Conservation (phyloP, 2,329 filamentous ascomycete species). For the Teratosphaeria pseudoeucalypti region DNA sequence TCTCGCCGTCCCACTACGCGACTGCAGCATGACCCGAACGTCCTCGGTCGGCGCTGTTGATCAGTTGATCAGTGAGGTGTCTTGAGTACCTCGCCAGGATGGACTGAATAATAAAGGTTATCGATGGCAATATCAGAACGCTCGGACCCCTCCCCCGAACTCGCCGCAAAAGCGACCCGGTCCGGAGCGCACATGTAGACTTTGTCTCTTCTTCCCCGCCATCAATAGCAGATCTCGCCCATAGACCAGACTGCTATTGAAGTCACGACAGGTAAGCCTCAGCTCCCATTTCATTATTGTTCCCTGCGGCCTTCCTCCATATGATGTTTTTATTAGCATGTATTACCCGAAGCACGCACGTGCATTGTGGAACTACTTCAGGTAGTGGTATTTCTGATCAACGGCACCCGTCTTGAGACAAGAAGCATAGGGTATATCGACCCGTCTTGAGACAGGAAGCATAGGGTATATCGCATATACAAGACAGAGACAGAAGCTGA, state of each 20-base stretch:
- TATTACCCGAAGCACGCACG: slow-evolving; percentile 36
- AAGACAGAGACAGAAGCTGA: neutral
- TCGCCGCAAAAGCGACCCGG: neutral
- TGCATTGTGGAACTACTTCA: slow-evolving; percentile 11
- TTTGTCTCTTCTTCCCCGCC: neutral
- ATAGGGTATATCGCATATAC: neutral
- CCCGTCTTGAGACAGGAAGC: no score
- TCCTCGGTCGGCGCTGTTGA: neutral
- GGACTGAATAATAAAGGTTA: neutral
- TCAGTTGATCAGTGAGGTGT: neutral
- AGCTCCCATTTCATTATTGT: neutral
- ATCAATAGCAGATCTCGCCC: neutral
- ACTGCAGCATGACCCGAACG: neutral
- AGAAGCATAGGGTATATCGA: neutral
- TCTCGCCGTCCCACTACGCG: neutral
- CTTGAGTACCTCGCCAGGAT: neutral
- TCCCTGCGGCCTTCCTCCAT: slow-evolving; percentile 3
- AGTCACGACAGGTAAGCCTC: neutral
- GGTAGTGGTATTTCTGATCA: slow-evolving; percentile 3
- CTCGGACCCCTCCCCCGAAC: neutral
- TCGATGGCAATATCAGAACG: neutral
- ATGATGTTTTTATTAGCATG: slow-evolving; percentile 33
- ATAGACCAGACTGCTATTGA: neutral
- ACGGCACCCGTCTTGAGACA: neutral
- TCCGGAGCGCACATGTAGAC: no score